These are phyloP conservation scores for Linnemannia exigua DNA, from an alignment of 192 early-diverging fungal species.

Conservation along the genomic window DNA sequence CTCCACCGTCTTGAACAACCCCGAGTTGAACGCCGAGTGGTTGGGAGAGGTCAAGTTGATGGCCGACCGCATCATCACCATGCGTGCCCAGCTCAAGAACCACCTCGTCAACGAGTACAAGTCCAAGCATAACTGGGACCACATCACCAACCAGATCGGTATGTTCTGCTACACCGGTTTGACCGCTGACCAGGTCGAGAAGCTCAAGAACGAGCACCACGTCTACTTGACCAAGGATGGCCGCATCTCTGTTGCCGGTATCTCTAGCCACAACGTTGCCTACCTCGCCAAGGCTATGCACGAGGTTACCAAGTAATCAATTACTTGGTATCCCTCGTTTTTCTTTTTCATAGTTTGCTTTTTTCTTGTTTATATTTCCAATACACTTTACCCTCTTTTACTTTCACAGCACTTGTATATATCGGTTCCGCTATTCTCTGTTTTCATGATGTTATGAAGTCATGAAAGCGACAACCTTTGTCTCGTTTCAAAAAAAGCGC, in stretches of 20 bases:
- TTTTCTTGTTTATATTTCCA: slow-evolving; percentile 11
- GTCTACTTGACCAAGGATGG: slow-evolving; percentile 96
- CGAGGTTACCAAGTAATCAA: slow-evolving; percentile 87
- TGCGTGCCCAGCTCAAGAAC: slow-evolving; percentile 83
- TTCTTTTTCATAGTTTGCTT: slow-evolving; percentile 5
- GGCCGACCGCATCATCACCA: slow-evolving; percentile 97
- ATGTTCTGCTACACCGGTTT: slow-evolving; percentile 99
- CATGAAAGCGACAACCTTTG: too few species aligned
- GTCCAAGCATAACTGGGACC: slow-evolving; percentile 86
- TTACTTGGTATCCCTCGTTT: background rate
- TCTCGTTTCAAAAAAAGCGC: background rate
- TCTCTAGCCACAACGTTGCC: slow-evolving; percentile 92
- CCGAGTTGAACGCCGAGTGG: slow-evolving; percentile 89
- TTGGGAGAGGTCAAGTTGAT: slow-evolving; percentile 92
- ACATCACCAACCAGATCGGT: slow-evolving; percentile 96
- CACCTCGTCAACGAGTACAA: slow-evolving; percentile 88
- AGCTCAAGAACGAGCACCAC: slow-evolving; percentile 85
- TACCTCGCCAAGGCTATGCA: slow-evolving; percentile 98
- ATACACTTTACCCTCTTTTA: background rate
- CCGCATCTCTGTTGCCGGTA: slow-evolving; percentile 97
- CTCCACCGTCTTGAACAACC: slow-evolving; percentile 83
- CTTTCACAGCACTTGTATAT: background rate
- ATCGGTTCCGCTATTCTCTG: too few species aligned
- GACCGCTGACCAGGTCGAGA: slow-evolving; percentile 85
- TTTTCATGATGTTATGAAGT: too few species aligned